Percentiles rank a stretch among this genome's conserved stretches.
These are phyloP conservation scores for Guillardia theta DNA, from an alignment of 78 protist genomes.

Conservation along the genomic window DNA sequence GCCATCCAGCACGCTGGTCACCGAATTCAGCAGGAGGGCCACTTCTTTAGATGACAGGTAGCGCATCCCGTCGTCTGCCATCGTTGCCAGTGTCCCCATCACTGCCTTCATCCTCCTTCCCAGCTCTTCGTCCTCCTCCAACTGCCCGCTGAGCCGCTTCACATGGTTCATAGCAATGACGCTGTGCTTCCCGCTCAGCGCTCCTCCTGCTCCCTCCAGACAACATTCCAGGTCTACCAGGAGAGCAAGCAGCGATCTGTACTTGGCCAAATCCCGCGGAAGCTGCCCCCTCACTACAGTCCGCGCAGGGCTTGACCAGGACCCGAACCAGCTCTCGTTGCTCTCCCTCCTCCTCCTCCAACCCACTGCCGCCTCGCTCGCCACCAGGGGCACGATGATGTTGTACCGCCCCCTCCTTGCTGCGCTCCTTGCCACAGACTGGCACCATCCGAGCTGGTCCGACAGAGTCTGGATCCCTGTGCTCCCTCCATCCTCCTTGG, in stretches of 20 bases:
- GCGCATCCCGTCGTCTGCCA: neutral
- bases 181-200: neutral
- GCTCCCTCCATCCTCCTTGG: neutral
- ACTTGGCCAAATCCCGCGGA: neutral
- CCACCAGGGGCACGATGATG: neutral
- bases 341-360: neutral
- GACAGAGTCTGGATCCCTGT: neutral
- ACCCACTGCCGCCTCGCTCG: neutral
- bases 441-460: neutral
- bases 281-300: neutral
- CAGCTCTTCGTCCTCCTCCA: neutral
- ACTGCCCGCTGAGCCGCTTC: neutral
- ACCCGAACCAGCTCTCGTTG: neutral
- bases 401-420: neutral
- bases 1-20: neutral
- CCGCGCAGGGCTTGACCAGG: neutral
- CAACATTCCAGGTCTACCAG: neutral
- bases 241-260: neutral
- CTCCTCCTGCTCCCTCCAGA: neutral
- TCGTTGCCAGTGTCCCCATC: neutral
- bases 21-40: neutral
- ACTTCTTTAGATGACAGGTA: neutral
- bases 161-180: neutral
- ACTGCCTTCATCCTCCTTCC: neutral
- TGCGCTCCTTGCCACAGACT: neutral